These are phyloP conservation scores for Triticum monococcum DNA, from an alignment of 176 grass and related monocot genomes.

Conservation along the genomic window DNA sequence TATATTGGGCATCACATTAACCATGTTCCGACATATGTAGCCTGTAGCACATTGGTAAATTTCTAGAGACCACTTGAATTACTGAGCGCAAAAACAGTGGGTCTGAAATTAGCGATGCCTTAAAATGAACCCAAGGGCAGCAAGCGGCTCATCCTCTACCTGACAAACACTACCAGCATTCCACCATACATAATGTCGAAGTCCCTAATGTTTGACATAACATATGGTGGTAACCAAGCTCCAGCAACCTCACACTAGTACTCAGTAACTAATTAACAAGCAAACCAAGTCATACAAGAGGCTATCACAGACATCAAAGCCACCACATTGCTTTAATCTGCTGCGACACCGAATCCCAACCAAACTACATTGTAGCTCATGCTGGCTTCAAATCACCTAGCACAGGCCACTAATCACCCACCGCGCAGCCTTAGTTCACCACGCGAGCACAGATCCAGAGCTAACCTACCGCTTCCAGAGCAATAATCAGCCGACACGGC, in stretches of 20 bases:
- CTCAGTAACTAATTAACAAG: not conserved
- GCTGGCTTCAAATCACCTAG: not conserved
- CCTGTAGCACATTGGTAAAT: not conserved
- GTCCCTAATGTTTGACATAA: not conserved
- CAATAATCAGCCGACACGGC: not conserved
- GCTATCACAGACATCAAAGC: not conserved
- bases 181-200: not conserved
- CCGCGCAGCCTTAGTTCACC: not conserved
- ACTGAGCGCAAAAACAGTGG: not conserved
- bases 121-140: not conserved
- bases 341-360: not conserved
- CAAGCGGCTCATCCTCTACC: not conserved
- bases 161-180: not conserved
- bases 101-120: not conserved
- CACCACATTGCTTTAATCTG: not conserved
- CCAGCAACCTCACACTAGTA: not conserved
- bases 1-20: not conserved
- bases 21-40: not conserved
- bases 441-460: conserved; percentile 24
- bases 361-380: not conserved
- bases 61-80: not conserved
- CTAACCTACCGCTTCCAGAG: not conserved
- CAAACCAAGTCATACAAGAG: not conserved
- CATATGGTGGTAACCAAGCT: not conserved
- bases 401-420: not conserved